Conservation (phyloP, 345 rosid genomes). For the Hibiscus mutabilis region DNA sequence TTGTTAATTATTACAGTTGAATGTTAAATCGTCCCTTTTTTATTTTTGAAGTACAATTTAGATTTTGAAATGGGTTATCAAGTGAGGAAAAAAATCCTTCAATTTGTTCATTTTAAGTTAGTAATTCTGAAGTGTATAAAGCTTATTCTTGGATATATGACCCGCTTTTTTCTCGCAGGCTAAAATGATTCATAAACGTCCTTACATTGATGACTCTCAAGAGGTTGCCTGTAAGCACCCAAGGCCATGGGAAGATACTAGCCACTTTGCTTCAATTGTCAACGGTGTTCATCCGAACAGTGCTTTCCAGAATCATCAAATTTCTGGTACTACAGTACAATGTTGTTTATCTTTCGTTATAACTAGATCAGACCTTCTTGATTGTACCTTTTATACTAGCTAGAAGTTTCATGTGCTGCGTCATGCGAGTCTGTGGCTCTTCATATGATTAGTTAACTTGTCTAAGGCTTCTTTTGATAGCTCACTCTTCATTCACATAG, state of each 20-base stretch:
- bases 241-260: conserved; percentile 28
- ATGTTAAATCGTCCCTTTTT: too few relatives aligned
- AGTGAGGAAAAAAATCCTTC: background rate
- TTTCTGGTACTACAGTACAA: conserved; percentile 31
- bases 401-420: background rate
- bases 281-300: conserved; percentile 15
- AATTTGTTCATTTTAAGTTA: background rate
- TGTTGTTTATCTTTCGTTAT: background rate
- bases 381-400: background rate
- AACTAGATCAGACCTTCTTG: background rate
- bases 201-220: conserved; percentile 34
- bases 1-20: background rate
- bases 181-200: conserved; percentile 50
- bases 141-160: background rate
- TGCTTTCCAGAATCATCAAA: background rate
- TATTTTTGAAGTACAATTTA: too few relatives aligned
- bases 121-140: background rate
- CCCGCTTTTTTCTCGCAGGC: conserved; percentile 16
- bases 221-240: conserved; percentile 38
- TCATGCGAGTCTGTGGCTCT: background rate
- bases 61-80: too few relatives aligned
- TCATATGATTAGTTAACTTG: background rate
- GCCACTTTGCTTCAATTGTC: conserved; percentile 16
- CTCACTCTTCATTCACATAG: too few relatives aligned
- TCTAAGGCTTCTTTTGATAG: too few relatives aligned